These are phyloP conservation scores for Sporisorium reilianum DNA, from an alignment of 1,284 basidiomycete species.

Conservation along the genomic window DNA sequence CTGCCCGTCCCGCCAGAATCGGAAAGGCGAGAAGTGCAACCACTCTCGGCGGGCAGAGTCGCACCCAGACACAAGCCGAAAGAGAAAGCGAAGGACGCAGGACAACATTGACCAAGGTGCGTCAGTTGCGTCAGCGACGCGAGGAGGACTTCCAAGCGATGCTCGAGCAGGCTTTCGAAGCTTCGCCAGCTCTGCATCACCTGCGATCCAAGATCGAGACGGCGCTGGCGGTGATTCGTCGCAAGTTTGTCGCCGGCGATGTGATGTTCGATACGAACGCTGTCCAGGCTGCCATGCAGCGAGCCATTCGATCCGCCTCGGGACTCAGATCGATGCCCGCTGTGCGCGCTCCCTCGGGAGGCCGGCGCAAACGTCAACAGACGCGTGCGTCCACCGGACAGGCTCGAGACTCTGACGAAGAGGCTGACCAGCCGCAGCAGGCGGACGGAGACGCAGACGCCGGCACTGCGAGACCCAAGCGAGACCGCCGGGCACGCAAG, in stretches of 20 bases:
- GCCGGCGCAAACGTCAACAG: constrained; percentile 7
- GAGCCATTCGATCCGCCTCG: constrained; percentile 28
- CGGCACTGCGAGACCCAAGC: background rate
- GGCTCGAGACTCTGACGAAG: constrained; percentile 1
- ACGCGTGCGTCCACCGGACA: background rate
- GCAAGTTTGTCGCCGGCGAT: constrained; percentile 34
- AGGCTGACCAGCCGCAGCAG: constrained; percentile 4
- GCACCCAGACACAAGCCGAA: constrained; percentile 14
- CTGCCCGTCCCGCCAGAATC: background rate
- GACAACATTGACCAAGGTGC: constrained; percentile 41
- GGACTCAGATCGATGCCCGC: constrained; percentile 29
- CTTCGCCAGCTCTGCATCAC: constrained; percentile 12
- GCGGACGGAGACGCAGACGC: background rate
- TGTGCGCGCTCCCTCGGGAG: constrained; percentile 15
- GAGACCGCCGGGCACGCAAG: constrained; percentile 28
- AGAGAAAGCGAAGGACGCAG: constrained; percentile 35
- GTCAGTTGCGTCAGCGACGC: constrained; percentile 36
- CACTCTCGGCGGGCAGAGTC: background rate
- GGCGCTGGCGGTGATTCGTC: constrained; percentile 29
- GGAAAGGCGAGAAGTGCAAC: background rate
- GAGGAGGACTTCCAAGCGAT: constrained; percentile 28
- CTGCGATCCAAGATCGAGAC: constrained; percentile 40
- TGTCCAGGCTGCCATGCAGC: constrained; percentile 26
- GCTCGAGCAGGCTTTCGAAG: constrained; percentile 30
- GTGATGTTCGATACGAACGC: constrained; percentile 26